phyloP scores from a whole-genome alignment of 2,329 filamentous ascomycete species.

The Juglanconis sp. region DNA sequence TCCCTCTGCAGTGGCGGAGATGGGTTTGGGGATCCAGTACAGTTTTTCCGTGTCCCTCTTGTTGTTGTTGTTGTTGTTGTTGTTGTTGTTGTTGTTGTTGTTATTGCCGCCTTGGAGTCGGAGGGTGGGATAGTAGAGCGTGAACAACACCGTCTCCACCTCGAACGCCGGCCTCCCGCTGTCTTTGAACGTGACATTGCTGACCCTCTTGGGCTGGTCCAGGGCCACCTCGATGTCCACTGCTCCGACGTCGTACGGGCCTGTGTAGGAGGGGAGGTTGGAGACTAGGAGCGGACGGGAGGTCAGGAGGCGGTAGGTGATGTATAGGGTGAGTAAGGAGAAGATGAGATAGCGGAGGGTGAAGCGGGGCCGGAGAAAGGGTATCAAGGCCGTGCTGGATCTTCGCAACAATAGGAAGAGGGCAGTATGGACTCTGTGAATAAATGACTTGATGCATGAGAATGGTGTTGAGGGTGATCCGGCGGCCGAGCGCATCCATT shows the following conservation, averaged over 20 bases:
- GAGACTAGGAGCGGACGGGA: conserved; percentile 4
- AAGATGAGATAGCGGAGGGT: conserved; percentile 11
- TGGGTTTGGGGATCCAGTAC: conserved; percentile 15
- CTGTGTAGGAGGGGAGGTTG: conserved; percentile 7
- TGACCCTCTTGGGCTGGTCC: conserved; percentile 4
- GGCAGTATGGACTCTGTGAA: not conserved
- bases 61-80: not conserved
- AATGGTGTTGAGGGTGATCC: not conserved
- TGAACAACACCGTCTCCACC: conserved; percentile 18
- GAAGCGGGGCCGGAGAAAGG: conserved; percentile 10
- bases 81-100: not conserved
- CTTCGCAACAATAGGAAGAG: not conserved
- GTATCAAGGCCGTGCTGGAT: not conserved
- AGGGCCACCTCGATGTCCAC: conserved; percentile 14
- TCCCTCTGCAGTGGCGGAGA: conserved; percentile 12
- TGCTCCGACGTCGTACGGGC: conserved; percentile 13
- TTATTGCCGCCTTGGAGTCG: not conserved
- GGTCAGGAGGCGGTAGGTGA: not conserved
- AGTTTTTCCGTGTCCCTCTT: not conserved
- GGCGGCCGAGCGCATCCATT: conserved; percentile 13
- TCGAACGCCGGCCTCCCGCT: conserved; percentile 11
- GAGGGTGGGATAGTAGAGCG: conserved; percentile 12
- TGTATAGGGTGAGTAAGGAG: not conserved
- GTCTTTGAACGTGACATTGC: not conserved
- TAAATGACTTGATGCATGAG: not conserved